Evolutionary conservation across 139 green algal species (phyloP).

Genomic region (Auxenochlorella pyrenoidosa): DNA sequence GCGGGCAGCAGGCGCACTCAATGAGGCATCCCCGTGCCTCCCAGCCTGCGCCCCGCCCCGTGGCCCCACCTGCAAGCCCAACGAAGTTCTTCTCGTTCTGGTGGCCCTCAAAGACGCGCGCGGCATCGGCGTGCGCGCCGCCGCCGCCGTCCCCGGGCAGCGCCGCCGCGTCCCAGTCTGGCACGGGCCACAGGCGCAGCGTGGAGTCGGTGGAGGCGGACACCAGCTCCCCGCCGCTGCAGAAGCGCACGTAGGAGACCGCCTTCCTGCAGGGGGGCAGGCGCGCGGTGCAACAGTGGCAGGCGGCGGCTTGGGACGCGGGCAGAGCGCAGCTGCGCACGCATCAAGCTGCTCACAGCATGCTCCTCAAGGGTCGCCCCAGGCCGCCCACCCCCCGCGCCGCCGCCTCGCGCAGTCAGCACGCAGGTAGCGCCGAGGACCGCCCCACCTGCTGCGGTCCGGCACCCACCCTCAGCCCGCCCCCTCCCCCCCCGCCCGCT

Average conservation of each 20-base stretch:
- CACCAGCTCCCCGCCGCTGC: conserved; percentile 72
- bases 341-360: too few species aligned
- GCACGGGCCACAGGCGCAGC: conserved; percentile 69
- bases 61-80: conserved; percentile 69
- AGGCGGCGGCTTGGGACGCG: conserved; percentile 14
- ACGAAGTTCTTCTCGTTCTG: conserved; percentile 97
- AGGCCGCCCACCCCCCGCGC: too few species aligned
- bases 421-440: too few species aligned
- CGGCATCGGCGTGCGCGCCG: not conserved
- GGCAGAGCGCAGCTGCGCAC: not conserved
- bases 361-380: too few species aligned
- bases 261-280: conserved; percentile 62
- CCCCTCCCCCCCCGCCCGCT: not conserved
- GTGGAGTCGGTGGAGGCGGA: conserved; percentile 92
- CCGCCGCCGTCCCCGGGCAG: not conserved
- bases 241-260: conserved; percentile 93
- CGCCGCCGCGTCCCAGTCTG: not conserved
- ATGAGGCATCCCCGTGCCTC: not conserved
- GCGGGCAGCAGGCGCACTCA: too few species aligned
- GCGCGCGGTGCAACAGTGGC: not conserved
- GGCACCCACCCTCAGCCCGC: not conserved
- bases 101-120: conserved; percentile 81
- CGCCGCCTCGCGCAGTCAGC: too few species aligned
- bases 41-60: not conserved
- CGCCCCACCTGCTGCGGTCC: not conserved